phyloP scores from a whole-genome alignment of 495 filamentous ascomycete species.

The Tuber magnatum region DNA sequence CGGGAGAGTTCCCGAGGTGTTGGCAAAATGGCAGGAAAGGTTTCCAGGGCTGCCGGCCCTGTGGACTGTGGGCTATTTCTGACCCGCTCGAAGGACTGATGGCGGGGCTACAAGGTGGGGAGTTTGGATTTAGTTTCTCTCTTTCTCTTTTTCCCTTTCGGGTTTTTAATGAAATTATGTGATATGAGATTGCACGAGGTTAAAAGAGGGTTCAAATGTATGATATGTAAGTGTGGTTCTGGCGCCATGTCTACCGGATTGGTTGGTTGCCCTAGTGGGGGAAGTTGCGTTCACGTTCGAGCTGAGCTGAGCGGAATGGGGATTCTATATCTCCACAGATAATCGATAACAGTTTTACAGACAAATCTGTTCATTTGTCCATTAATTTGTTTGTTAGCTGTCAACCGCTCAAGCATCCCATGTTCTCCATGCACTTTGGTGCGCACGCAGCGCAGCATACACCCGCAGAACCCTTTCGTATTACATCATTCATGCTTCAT shows the following conservation, averaged over 20 bases:
- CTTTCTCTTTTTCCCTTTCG: neutral
- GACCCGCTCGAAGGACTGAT: constrained; percentile 21
- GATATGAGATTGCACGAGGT: neutral
- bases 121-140: constrained; percentile 7
- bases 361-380: neutral
- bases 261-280: neutral
- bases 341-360: neutral
- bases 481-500: neutral
- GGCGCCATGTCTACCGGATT: neutral
- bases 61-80: constrained; percentile 97
- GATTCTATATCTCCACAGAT: neutral
- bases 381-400: neutral
- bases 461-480: neutral
- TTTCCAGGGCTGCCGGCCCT: constrained; percentile 84
- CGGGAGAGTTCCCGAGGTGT: constrained; percentile 82
- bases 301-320: neutral
- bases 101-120: neutral
- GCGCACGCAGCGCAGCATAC: neutral
- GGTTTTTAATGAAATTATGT: neutral
- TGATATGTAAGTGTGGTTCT: neutral
- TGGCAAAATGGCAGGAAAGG: constrained; percentile 92
- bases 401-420: neutral
- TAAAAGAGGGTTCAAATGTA: neutral
- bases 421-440: neutral
- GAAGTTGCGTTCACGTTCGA: neutral